Base-by-base conservation (phyloP, 768 basidiomycete genomes). In the Hydnum rufescens region DNA sequence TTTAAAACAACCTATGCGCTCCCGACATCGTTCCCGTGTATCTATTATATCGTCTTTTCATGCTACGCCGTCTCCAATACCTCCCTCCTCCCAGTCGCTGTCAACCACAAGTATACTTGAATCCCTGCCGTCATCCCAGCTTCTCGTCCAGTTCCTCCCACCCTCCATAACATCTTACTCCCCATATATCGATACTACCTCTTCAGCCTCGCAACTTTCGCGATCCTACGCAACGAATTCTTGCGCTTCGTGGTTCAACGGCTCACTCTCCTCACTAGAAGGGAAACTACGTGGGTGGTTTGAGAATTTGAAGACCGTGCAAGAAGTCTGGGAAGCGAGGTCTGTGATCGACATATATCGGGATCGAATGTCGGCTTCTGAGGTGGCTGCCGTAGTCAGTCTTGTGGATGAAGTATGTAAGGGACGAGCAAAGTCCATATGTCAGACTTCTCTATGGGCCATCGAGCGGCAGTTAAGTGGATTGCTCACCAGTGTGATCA, bases 91-190 rank as follows among this genome's bases (percentile, higher is more conserved):
- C 4, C 69, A 68, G 42, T 25, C 42, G 42, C 65, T 90, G 36
- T 78, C 77, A 3, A 85, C 86, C 0, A 73, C 78, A 43, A 64
- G 70, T 1, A 66, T 93, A 26, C 70, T 96, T 19, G 67, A 72
- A 25, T 71, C 72, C 5, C 71, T 93, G 23, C 88, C 88, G 0
- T 89, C 90, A 0, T 82, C 87, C 0, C 76, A 82, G 25, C 83
- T 89, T 57, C 77, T 90, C 0, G 54, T 66, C 55, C 73, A 78
- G 16, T 72, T 86, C 51, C 72, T 96, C 0, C 87, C 89, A 0
- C 60, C 69, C 1, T 73, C 69, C 54, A 73, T 96, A 55, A 74
- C 73, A 57, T 71, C 74, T 3, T 95, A 90, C 64, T 84, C 79
- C 59, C 90, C 90, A 5, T 92, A 85, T 63, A 74, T 93, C 55